phyloP scores from a whole-genome alignment of 164 flowering plant genomes.

The Aristolochia californica region DNA sequence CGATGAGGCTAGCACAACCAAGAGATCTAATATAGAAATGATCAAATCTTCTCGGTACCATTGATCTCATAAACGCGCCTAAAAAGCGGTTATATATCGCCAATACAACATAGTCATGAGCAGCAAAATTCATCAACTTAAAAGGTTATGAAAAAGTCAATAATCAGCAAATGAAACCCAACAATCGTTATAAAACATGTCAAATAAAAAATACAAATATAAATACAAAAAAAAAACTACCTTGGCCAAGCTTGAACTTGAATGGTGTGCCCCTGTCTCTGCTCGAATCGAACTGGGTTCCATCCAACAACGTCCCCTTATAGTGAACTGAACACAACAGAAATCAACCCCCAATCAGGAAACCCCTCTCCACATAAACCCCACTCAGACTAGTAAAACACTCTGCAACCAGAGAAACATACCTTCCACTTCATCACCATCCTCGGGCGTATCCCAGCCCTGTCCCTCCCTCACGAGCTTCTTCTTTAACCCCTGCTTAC shows the following conservation, averaged over 20 bases:
- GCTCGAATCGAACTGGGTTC: conserved; percentile 89
- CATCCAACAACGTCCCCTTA: conserved; percentile 89
- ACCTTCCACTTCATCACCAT: conserved; percentile 93
- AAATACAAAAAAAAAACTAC: conserved; percentile 23
- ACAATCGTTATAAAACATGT: neutral
- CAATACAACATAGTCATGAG: no score
- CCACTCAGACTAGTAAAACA: no score
- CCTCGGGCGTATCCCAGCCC: conserved; percentile 76
- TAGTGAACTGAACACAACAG: conserved; percentile 57
- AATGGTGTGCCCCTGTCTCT: conserved; percentile 72
- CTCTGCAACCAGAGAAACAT: neutral
- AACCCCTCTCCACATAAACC: neutral
- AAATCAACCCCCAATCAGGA: conserved; percentile 7
- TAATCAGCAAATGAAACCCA: neutral
- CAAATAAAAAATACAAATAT: no score
- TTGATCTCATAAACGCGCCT: neutral
- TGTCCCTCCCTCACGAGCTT: conserved; percentile 80
- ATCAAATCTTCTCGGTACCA: neutral
- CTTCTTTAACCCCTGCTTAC: conserved; percentile 70
- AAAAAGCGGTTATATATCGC: neutral
- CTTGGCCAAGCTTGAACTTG: conserved; percentile 92
- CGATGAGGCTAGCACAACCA: neutral
- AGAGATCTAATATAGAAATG: neutral
- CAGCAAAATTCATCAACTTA: neutral
- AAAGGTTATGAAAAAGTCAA: neutral